Evolutionary conservation across 306 rosid genomes (phyloP).

Genomic region (Medicago arabica): DNA sequence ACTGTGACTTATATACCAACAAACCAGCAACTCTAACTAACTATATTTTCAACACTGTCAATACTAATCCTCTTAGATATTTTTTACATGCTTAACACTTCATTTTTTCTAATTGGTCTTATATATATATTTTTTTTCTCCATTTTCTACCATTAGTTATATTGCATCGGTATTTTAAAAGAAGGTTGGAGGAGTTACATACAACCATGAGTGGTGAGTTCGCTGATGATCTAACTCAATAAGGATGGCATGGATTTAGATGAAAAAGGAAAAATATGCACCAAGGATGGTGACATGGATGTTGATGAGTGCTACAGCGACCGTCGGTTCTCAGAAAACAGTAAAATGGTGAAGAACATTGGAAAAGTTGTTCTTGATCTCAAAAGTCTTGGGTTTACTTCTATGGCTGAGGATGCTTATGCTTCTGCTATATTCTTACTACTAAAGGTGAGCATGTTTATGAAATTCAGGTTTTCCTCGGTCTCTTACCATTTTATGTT

Average conservation of each 20-base stretch:
- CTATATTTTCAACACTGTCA: neutral
- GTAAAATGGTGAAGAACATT: slow-evolving; percentile 39
- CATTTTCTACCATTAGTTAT: neutral
- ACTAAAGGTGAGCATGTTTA: slow-evolving; percentile 64
- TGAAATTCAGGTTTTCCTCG: slow-evolving; percentile 20
- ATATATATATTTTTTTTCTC: no score
- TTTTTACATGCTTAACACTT: neutral
- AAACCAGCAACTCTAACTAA: neutral
- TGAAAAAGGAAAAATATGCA: slow-evolving; percentile 59
- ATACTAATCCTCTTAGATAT: neutral
- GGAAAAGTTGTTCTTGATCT: slow-evolving; percentile 87
- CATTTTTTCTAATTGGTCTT: neutral
- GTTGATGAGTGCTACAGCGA: neutral
- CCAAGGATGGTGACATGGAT: neutral
- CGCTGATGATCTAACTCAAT: slow-evolving; percentile 49
- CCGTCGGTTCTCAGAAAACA: neutral
- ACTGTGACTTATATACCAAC: neutral
- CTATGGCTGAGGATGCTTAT: slow-evolving; percentile 97
- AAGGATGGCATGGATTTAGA: slow-evolving; percentile 73
- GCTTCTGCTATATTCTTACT: slow-evolving; percentile 93
- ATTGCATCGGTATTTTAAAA: neutral
- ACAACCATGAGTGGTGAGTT: slow-evolving; percentile 71
- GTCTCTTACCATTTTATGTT: slow-evolving; percentile 14
- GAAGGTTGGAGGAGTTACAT: slow-evolving; percentile 10
- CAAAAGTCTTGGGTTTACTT: slow-evolving; percentile 87